Percentiles rank a stretch among this genome's conserved stretches.
Evolutionary conservation across 345 rosid species (phyloP).

Genomic region (Sonneratia caseolaris): DNA sequence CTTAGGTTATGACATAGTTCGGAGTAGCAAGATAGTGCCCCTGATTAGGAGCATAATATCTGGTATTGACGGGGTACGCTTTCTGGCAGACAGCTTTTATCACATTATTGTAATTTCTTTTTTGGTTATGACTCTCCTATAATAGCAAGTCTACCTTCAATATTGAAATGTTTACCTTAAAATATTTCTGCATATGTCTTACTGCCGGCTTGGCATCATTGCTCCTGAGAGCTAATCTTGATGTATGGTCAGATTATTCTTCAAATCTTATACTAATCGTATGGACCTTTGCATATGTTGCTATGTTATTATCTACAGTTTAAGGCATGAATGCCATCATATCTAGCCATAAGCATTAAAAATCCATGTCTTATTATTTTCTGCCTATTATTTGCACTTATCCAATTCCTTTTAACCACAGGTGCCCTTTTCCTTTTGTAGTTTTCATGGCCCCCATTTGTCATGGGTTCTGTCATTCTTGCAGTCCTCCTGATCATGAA

Average conservation of each 20-base stretch:
- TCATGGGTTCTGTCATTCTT: constrained; percentile 86
- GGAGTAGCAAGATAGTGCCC: constrained; percentile 90
- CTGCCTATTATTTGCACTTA: constrained; percentile 23
- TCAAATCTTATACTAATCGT: not conserved
- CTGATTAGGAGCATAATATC: constrained; percentile 78
- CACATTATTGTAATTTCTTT: not conserved
- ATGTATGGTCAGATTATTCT: not conserved
- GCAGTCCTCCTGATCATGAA: constrained; percentile 76
- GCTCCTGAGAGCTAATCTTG: not conserved
- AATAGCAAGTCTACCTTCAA: not conserved
- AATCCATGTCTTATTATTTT: not conserved
- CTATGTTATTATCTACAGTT: not conserved
- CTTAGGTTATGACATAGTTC: constrained; percentile 69
- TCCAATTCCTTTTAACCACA: constrained; percentile 38
- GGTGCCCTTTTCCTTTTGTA: constrained; percentile 63
- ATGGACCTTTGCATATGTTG: not conserved
- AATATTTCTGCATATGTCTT: not conserved
- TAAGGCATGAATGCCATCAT: not conserved
- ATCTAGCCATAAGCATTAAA: not conserved
- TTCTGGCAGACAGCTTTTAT: constrained; percentile 8
- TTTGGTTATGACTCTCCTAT: not conserved
- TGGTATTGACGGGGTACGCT: constrained; percentile 69
- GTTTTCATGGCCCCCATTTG: constrained; percentile 99
- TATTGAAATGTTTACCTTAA: not conserved
- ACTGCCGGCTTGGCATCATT: not conserved